phyloP scores from a whole-genome alignment of 2,329 filamentous ascomycete species.

The Ophiostoma himal-ulmi region DNA sequence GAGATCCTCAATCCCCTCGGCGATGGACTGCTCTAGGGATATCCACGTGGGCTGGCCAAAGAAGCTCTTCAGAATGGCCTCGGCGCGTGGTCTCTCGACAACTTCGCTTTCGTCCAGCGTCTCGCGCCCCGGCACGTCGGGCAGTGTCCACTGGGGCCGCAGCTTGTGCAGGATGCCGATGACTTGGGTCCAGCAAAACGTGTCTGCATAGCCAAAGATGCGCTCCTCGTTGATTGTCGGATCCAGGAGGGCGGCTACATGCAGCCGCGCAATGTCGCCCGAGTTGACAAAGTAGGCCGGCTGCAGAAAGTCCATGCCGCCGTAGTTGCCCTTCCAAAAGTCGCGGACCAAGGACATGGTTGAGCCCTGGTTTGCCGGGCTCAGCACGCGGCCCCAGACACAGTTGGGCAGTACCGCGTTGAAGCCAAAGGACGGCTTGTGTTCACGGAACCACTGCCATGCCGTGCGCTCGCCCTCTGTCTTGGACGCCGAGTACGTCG shows the following conservation, averaged over 20 bases:
- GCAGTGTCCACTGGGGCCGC: not conserved
- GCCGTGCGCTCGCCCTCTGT: slow-evolving; percentile 6
- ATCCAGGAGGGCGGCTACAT: not conserved
- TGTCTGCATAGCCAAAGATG: slow-evolving; percentile 3
- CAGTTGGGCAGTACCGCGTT: not conserved
- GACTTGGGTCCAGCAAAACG: not conserved
- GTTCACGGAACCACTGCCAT: not conserved
- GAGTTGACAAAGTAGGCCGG: not conserved
- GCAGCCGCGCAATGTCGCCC: not conserved
- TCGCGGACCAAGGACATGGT: not conserved
- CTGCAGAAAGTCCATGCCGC: not conserved
- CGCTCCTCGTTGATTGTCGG: not conserved
- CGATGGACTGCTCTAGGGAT: not conserved
- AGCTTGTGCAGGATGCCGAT: not conserved
- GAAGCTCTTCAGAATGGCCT: not conserved
- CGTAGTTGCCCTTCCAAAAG: slow-evolving; percentile 5
- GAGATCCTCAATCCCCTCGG: not conserved
- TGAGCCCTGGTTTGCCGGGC: not conserved
- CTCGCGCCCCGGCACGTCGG: not conserved
- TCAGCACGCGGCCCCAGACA: not conserved
- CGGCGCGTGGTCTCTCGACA: not conserved
- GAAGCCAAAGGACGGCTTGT: not conserved
- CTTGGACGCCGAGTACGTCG: slow-evolving; percentile 5
- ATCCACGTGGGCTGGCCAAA: slow-evolving; percentile 6
- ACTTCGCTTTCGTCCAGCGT: not conserved